These are phyloP conservation scores for Pestalotiopsis sp. DNA, from an alignment of 2,329 filamentous ascomycete genomes.

Conservation along the genomic window DNA sequence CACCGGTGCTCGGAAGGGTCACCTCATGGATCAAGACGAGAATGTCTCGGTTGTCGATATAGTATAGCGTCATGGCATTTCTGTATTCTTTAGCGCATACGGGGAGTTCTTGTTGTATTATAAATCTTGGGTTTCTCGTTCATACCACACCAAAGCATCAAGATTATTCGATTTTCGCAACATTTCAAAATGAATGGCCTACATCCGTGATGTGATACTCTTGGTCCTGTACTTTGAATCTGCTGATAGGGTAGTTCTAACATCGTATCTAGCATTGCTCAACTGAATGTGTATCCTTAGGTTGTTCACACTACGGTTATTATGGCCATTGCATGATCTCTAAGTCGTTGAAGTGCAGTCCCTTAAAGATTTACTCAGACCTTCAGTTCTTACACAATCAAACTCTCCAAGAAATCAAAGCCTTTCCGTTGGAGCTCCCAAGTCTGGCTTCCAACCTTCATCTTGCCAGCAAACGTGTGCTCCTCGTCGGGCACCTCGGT, in stretches of 20 bases:
- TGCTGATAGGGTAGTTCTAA: not conserved
- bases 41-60: not conserved
- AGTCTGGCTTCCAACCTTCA: slow-evolving; percentile 38
- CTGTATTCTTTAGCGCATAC: not conserved
- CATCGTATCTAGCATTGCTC: too few relatives aligned
- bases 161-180: too few relatives aligned
- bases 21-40: slow-evolving; percentile 11
- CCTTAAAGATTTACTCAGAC: not conserved
- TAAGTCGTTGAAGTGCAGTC: too few relatives aligned
- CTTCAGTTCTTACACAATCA: not conserved
- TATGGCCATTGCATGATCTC: not conserved
- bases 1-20: not conserved
- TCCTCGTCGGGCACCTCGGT: slow-evolving; percentile 40
- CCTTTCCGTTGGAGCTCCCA: slow-evolving; percentile 39
- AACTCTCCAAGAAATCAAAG: slow-evolving; percentile 43
- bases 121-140: not conserved
- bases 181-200: too few relatives aligned
- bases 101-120: slow-evolving; percentile 3
- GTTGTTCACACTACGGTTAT: too few relatives aligned
- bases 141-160: too few relatives aligned
- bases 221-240: too few relatives aligned
- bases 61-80: not conserved
- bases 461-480: slow-evolving; percentile 44
- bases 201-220: too few relatives aligned
- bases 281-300: too few relatives aligned